Evolutionary conservation across 2,329 filamentous ascomycete species (phyloP).

Genomic region (Lachnellula occidentalis): DNA sequence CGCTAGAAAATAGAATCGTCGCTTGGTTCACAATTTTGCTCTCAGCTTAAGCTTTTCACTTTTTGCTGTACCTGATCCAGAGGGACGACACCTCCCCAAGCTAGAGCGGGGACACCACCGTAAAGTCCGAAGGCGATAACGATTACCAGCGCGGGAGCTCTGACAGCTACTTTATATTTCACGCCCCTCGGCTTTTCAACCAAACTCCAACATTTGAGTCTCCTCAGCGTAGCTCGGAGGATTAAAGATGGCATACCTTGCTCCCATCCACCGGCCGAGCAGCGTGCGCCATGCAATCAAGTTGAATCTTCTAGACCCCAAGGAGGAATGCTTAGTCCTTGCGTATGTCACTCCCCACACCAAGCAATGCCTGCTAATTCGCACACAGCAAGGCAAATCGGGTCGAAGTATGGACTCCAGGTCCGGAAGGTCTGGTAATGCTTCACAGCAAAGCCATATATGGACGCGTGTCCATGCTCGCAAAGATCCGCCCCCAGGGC

Average conservation of each 20-base stretch:
- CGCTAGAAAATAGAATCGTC: too few relatives aligned
- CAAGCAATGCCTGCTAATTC: constrained; percentile 17
- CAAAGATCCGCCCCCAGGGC: constrained; percentile 70
- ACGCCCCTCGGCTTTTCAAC: background rate
- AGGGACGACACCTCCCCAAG: too few relatives aligned
- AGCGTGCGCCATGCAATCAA: constrained; percentile 86
- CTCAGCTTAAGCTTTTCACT: too few relatives aligned
- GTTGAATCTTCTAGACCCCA: constrained; percentile 65
- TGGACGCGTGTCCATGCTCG: constrained; percentile 80
- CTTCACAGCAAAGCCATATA: constrained; percentile 69
- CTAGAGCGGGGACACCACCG: background rate
- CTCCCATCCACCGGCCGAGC: constrained; percentile 86
- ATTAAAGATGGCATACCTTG: constrained; percentile 78
- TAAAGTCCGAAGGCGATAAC: constrained; percentile 11
- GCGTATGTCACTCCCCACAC: constrained; percentile 55
- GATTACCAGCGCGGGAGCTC: constrained; percentile 7
- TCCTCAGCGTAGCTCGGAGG: background rate
- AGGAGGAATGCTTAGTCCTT: constrained; percentile 77
- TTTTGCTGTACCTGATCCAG: too few relatives aligned
- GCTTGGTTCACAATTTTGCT: too few relatives aligned
- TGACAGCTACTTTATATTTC: background rate
- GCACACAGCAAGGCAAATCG: constrained; percentile 69
- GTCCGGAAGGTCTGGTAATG: constrained; percentile 58
- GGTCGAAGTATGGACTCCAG: constrained; percentile 74
- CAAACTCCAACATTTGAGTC: background rate